Evolutionary conservation across 306 rosid genomes (phyloP).

Genomic region (Abrus pulchellus): DNA sequence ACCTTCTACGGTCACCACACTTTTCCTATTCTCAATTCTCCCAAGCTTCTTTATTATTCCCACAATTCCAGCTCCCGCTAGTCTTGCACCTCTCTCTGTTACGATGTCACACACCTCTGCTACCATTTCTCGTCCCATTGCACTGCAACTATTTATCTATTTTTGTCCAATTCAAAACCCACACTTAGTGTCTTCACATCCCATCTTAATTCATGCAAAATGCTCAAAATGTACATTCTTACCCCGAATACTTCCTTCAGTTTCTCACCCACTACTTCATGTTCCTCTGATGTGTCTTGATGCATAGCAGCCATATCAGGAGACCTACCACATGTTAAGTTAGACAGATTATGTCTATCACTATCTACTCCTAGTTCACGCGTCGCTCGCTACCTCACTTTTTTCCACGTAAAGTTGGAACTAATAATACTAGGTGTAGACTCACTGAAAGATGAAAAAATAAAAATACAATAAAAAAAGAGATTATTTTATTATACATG

Average conservation of each 20-base stretch:
- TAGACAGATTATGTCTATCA: too few species aligned
- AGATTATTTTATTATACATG: too few species aligned
- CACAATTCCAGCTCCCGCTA: slow-evolving; percentile 78
- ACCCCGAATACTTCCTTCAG: slow-evolving; percentile 69
- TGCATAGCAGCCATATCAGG: slow-evolving; percentile 83
- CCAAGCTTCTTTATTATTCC: slow-evolving; percentile 72
- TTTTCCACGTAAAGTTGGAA: too few species aligned
- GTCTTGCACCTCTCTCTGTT: slow-evolving; percentile 72
- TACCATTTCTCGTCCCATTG: slow-evolving; percentile 63
- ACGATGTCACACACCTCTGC: slow-evolving; percentile 79
- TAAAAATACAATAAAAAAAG: too few species aligned
- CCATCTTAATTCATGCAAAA: too few species aligned
- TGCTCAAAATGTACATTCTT: slow-evolving; percentile 6
- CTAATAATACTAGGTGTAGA: too few species aligned
- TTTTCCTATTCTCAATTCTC: slow-evolving; percentile 63
- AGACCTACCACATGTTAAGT: slow-evolving; percentile 45
- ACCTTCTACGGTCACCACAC: slow-evolving; percentile 73
- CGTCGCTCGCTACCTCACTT: too few species aligned
- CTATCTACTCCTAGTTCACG: too few species aligned
- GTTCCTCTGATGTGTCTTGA: slow-evolving; percentile 78
- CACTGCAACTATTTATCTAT: slow-evolving; percentile 57
- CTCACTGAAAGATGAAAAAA: too few species aligned
- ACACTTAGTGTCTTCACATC: too few species aligned
- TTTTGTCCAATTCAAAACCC: slow-evolving; percentile 8
- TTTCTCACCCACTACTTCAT: slow-evolving; percentile 64